phyloP scores from a whole-genome alignment of 768 basidiomycete species.

The Mycena albidolilacea region DNA sequence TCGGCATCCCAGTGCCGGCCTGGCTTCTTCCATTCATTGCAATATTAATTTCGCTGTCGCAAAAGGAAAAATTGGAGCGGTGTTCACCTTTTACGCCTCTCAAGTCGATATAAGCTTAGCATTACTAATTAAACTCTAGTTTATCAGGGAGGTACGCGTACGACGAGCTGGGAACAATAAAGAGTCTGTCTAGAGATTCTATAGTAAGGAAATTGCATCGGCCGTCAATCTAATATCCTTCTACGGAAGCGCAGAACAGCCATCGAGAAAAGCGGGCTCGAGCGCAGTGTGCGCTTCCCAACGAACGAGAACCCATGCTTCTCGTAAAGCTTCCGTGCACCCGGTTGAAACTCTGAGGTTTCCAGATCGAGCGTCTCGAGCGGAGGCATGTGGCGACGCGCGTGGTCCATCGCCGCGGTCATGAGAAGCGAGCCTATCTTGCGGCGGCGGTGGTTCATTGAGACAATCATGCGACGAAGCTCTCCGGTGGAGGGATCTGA shows the following conservation, averaged over 20 bases:
- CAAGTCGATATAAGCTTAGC: no score
- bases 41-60: no score
- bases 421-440: conserved; percentile 40
- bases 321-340: conserved; percentile 25
- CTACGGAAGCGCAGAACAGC: neutral
- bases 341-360: conserved; percentile 35
- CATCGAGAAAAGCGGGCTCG: neutral
- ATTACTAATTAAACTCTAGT: no score
- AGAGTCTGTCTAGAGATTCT: no score
- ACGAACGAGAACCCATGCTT: neutral
- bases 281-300: neutral
- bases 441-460: conserved; percentile 34
- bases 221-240: neutral
- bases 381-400: neutral
- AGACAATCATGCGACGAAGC: conserved; percentile 43
- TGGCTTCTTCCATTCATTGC: no score
- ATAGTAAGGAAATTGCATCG: no score
- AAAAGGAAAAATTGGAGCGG: no score
- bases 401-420: neutral
- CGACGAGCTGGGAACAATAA: no score
- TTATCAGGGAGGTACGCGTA: no score
- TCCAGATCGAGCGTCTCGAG: conserved; percentile 35
- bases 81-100: no score
- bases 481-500: conserved; percentile 28
- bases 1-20: no score